phyloP scores from a whole-genome alignment of 257 asterid species.

The Gynochthodes officinalis region DNA sequence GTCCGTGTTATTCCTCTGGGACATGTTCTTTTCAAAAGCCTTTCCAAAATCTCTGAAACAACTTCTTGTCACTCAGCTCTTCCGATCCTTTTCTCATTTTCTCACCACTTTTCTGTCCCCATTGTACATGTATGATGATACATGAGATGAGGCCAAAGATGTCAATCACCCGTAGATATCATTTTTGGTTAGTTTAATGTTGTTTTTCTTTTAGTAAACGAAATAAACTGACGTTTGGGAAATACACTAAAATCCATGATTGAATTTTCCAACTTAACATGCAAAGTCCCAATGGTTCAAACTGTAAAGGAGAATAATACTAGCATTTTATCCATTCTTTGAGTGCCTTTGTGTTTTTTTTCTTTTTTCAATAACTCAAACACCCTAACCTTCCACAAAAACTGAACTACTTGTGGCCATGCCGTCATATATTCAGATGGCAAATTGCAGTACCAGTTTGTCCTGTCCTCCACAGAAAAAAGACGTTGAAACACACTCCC shows the following conservation, averaged over 20 bases:
- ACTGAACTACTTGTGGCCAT: too few species aligned
- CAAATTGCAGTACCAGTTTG: too few species aligned
- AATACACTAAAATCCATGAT: too few species aligned
- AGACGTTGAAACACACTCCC: background rate
- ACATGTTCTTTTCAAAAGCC: background rate
- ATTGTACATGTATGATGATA: background rate
- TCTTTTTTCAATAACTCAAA: too few species aligned
- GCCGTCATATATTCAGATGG: too few species aligned
- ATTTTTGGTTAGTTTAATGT: background rate
- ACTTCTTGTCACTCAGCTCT: background rate
- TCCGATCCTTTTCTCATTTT: background rate
- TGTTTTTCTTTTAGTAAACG: background rate
- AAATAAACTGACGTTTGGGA: too few species aligned
- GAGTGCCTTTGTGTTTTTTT: too few species aligned
- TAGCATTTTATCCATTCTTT: too few species aligned
- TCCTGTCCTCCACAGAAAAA: background rate
- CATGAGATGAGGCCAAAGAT: background rate
- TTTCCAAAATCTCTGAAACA: background rate
- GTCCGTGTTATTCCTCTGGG: slow-evolving; percentile 8
- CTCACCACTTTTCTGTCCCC: background rate
- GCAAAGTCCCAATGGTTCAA: too few species aligned
- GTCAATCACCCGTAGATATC: background rate
- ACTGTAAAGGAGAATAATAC: background rate
- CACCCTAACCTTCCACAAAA: too few species aligned
- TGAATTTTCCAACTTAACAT: too few species aligned